Evolutionary conservation across 768 basidiomycete species (phyloP), one percentile per base, ranked within the genome.

Genomic region (Cystobasidium ongulense): DNA sequence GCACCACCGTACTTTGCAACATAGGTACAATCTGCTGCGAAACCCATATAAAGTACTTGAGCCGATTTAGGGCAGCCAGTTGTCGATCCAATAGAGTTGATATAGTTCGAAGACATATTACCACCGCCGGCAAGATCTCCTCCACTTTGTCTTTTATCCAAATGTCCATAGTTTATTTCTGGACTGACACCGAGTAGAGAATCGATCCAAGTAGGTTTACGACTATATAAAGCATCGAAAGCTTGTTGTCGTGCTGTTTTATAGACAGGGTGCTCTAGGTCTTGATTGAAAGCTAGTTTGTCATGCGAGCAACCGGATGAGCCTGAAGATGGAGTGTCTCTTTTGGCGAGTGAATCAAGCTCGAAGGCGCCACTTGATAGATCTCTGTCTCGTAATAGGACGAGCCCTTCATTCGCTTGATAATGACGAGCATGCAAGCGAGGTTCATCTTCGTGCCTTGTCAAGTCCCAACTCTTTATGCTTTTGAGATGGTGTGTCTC

Each of bases 11-110:
- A 90, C 74, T 84, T 84, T 35, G 81, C 77, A 13, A 88, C 86
- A 79, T 92, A 93, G 75, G 85, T 86, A 81, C 92, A 93, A 80
- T 93, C 92, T 4, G 91, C 88, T 0, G 91, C 91, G 70, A 92
- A 89, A 29, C 92, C 92, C 87, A 92, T 88, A 80, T 88, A 91
- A 10, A 84, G 79, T 77, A 92, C 86, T 83, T 86, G 86, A 81
- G 89, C 88, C 0, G 85, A 82, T 66, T 81, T 86, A 1, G 90
- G 89, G 80, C 92, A 93, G 4, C 92, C 91, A 1, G 80, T 80
- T 7, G 84, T 86, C 25, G 85, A 83, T 17, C 90, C 90, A 75
- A 95, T 93, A 25, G 81, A 82, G 75, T 84, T 81, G 61, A 85
- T 84, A 78, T 90, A 92, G 80, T 90, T 92, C 74, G 29, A 73